Evolutionary conservation across 345 rosid species (phyloP), one percentile per base, ranked within the genome.

Genomic region (Citrus cavaleriei): DNA sequence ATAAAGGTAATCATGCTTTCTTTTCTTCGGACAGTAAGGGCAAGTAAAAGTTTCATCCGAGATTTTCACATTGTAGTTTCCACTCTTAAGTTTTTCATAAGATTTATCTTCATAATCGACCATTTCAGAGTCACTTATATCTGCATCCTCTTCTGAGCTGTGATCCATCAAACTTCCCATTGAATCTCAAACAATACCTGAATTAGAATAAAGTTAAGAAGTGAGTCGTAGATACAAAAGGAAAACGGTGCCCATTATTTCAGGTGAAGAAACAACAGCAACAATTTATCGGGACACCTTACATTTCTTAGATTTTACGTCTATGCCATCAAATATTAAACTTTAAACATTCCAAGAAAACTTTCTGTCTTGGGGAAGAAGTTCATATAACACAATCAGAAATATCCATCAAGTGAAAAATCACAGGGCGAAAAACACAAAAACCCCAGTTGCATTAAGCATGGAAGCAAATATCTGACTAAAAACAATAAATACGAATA

Each of bases 1-100:
- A 72, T 90, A 92, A 24, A 78, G 84, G 81, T 88, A 95, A 79
- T 88, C 89, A 54, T 73, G 82, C 86, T 90, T 92, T 85, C 80
- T 86, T 91, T 89, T 94, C 67, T 88, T 91, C 9, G 93, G 91
- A 79, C 98, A 94, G 75, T 81, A 94, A 4, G 98, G 99, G 62
- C 99, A 96, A 57, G 84, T 78, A 82, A 87, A 94, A 73, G 85
- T 81, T 54, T 86, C 83, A 69, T 89, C 88, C 0, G 97, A 87
- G 75, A 81, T 77, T 80, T 86, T 89, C 54, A 93, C 91, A 76
- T 63, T 76, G 75, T 72, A 87, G n/a, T 82, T 87, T 74, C 98
- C 98, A 74, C 84, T 90, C 90, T 92, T 91, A 76, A 94, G 88
- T 73, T 91, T 90, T 75, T 88, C 84, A 82, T 94, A 94, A n/a